phyloP scores from a whole-genome alignment of 2,329 filamentous ascomycete genomes.

The Bretziella fagacearum region DNA sequence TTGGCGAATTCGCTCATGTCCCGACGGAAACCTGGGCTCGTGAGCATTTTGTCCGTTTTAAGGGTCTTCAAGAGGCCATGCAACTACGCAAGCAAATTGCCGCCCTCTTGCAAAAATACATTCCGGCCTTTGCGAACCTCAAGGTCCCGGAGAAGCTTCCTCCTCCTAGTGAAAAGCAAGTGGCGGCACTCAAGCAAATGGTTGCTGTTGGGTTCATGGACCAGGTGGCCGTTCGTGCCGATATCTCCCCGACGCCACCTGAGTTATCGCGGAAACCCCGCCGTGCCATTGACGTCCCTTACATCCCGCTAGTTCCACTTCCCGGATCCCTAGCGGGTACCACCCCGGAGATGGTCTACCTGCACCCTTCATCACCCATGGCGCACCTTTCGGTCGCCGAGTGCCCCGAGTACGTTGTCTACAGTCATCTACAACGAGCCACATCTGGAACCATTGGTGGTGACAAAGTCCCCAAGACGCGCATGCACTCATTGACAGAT shows the following conservation, averaged over 20 bases:
- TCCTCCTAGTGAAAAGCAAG: slow-evolving; percentile 46
- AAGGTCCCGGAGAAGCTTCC: slow-evolving; percentile 39
- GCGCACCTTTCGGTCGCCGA: slow-evolving; percentile 51
- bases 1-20: slow-evolving; percentile 72
- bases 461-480: slow-evolving; percentile 48
- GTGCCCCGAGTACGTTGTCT: slow-evolving; percentile 76
- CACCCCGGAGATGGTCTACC: slow-evolving; percentile 49
- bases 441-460: slow-evolving; percentile 27
- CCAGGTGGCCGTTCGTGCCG: slow-evolving; percentile 80
- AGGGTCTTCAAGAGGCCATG: slow-evolving; percentile 70
- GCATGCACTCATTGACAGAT: slow-evolving; percentile 78
- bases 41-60: slow-evolving; percentile 69
- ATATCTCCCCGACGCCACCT: slow-evolving; percentile 60
- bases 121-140: slow-evolving; percentile 41
- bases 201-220: slow-evolving; percentile 86
- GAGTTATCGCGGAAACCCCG: slow-evolving; percentile 36
- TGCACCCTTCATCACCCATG: slow-evolving; percentile 73
- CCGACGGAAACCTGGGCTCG: slow-evolving; percentile 58
- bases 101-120: slow-evolving; percentile 45
- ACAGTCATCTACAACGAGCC: slow-evolving; percentile 64
- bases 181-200: slow-evolving; percentile 77
- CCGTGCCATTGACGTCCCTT: slow-evolving; percentile 83
- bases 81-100: slow-evolving; percentile 73
- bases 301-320: slow-evolving; percentile 66
- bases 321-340: slow-evolving; percentile 26